Evolutionary conservation across 2,329 filamentous ascomycete species (phyloP).

Genomic region (Cladobotryum mycophilum): DNA sequence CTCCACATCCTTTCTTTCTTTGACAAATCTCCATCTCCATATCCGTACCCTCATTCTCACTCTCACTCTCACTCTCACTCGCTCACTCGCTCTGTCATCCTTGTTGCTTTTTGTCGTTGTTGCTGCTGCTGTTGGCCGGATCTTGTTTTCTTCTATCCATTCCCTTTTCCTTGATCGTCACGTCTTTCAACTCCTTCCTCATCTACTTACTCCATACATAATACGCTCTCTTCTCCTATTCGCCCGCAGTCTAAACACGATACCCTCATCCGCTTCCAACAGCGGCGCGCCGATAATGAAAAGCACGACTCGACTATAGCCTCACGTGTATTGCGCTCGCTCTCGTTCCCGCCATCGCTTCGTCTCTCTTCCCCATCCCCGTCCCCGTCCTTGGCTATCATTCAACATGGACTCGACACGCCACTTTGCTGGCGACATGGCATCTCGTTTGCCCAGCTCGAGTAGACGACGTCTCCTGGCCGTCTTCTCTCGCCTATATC

Average conservation of each 20-base stretch:
- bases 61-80: too few species aligned
- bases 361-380: not conserved
- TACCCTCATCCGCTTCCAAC: constrained; percentile 10
- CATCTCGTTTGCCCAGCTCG: constrained; percentile 4
- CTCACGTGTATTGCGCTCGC: not conserved
- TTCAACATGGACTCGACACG: constrained; percentile 5
- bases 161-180: too few species aligned
- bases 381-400: not conserved
- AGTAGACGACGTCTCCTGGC: constrained; percentile 2
- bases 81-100: not conserved
- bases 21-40: too few species aligned
- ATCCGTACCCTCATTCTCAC: too few species aligned
- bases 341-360: too few species aligned
- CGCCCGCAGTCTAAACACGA: not conserved
- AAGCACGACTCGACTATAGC: constrained; percentile 7
- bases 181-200: too few species aligned
- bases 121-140: not conserved
- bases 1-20: too few species aligned
- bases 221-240: not conserved
- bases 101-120: not conserved
- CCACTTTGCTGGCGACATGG: constrained; percentile 10
- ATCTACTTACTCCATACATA: too few species aligned
- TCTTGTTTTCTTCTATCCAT: not conserved
- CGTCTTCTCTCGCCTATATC: not conserved
- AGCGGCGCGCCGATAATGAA: constrained; percentile 12